A percentile compares a stretch with the other conserved stretches of the same genome.
These are phyloP conservation scores for Aspergillus kassunensis DNA, from an alignment of 495 filamentous ascomycete genomes.

Conservation along the genomic window DNA sequence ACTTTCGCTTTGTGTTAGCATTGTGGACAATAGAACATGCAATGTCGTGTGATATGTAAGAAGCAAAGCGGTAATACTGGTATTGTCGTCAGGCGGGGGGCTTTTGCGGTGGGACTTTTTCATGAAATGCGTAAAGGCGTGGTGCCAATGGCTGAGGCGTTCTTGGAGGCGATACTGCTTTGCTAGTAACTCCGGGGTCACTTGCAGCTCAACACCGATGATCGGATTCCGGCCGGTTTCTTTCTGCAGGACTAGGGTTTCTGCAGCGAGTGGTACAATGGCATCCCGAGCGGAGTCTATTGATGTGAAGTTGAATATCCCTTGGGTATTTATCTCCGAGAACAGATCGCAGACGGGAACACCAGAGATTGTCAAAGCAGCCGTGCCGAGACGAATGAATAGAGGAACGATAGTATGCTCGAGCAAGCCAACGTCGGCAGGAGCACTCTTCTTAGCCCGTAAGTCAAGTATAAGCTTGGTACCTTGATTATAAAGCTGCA, in stretches of 20 bases:
- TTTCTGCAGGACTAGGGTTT: conserved; percentile 20
- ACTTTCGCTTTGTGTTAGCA: neutral
- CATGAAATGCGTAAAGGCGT: neutral
- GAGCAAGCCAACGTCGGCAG: too few species aligned
- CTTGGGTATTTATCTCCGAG: neutral
- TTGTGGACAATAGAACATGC: neutral
- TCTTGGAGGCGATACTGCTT: conserved; percentile 11
- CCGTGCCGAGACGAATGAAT: too few species aligned
- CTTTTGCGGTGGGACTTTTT: neutral
- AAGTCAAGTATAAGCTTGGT: conserved; percentile 11
- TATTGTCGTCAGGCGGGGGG: neutral
- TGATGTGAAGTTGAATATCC: conserved; percentile 7
- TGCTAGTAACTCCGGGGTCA: neutral
- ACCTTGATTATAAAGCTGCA: conserved; percentile 40
- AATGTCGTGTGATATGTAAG: neutral
- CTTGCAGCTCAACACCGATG: neutral
- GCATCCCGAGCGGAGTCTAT: conserved; percentile 17
- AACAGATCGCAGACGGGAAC: conserved; percentile 17
- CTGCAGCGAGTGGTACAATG: conserved; percentile 15
- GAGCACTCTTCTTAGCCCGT: too few species aligned
- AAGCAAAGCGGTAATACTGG: neutral
- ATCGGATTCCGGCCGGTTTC: conserved; percentile 9
- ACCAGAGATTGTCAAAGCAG: neutral
- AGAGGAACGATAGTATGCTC: too few species aligned
- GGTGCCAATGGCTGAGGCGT: neutral